Base-by-base conservation (phyloP, 108 stramenopile genomes). In the Fragilaria crotonensis region DNA sequence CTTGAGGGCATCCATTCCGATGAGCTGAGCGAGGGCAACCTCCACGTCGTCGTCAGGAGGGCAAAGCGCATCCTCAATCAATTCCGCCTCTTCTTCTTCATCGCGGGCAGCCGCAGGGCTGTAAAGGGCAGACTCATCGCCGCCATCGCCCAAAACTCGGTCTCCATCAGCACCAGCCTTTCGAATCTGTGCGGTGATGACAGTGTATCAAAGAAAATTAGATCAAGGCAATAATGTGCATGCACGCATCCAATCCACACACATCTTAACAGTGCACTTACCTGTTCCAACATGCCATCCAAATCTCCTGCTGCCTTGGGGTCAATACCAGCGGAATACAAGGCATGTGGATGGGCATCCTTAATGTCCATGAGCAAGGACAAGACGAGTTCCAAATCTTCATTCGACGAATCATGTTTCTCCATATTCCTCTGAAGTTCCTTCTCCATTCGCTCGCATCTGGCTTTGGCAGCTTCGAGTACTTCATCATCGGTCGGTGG, bases 11-110 rank as follows among this genome's bases (percentile, higher is more conserved):
- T 85, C 88, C 55, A 89, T 64, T 36, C 90, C 90, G 28, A 92
- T 76, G 5, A 92, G 45, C 60, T 80, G 62, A 47, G 80, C 32
- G 1, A 92, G 63, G 21, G 70, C 68, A 18, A 70, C 48, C 64
- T 92, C 90, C 7, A 92, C 83, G 7, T 64, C 79, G 67, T 92
- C 90, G 57, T 89, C 87, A 5, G 90, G 83, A 48, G 90, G 90
- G 22, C 79, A 79, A 5, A 89, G 64, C 17, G 85, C 75, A 57
- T 89, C 87, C 61, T 92, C 85, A 54, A 89, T 86, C 41, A 87
- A 57, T 55, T 87, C 80, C 17, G 83, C 80, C 53, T 84, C 83
- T n/a, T 81, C 68, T 44, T 87, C 90, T 59, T 89, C 90, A 51
- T 78, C 79, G 29, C 66, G 66, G 25, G 66, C 67, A 25, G 65